phyloP scores from a whole-genome alignment of 306 rosid genomes.

The Macrotyloma uniflorum region DNA sequence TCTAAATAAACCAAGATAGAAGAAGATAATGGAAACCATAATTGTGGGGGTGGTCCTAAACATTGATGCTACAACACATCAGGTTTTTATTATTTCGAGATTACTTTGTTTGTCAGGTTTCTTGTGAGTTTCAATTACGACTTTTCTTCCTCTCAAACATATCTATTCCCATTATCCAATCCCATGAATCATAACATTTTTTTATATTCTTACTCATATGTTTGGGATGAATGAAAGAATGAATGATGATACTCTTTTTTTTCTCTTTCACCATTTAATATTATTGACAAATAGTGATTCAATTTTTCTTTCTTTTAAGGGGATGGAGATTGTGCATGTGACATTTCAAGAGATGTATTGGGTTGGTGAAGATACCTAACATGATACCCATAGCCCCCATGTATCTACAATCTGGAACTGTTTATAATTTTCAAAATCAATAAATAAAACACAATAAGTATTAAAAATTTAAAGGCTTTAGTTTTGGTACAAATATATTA shows the following conservation, averaged over 20 bases:
- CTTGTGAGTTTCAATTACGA: neutral
- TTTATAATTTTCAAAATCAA: neutral
- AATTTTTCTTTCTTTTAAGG: neutral
- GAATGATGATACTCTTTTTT: neutral
- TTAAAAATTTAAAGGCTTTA: no score
- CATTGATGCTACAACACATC: neutral
- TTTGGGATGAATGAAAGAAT: neutral
- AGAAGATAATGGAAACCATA: neutral
- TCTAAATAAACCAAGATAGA: neutral
- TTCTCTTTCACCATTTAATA: neutral
- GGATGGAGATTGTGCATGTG: neutral
- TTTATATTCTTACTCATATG: neutral
- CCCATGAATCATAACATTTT: neutral
- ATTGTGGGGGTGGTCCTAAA: slow-evolving; percentile 22
- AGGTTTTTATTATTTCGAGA: slow-evolving; percentile 54
- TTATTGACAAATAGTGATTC: neutral
- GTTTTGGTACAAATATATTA: no score
- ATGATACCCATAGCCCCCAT: neutral
- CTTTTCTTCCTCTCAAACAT: neutral
- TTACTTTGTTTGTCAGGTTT: slow-evolving; percentile 1
- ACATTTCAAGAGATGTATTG: neutral
- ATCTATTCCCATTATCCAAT: neutral
- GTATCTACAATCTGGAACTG: neutral
- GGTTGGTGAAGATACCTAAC: neutral
- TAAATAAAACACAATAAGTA: neutral